A percentile compares a stretch with the other conserved stretches of the same genome.
These are phyloP conservation scores for Athelia psychrophila DNA, from an alignment of 1,284 basidiomycete species.

Conservation along the genomic window DNA sequence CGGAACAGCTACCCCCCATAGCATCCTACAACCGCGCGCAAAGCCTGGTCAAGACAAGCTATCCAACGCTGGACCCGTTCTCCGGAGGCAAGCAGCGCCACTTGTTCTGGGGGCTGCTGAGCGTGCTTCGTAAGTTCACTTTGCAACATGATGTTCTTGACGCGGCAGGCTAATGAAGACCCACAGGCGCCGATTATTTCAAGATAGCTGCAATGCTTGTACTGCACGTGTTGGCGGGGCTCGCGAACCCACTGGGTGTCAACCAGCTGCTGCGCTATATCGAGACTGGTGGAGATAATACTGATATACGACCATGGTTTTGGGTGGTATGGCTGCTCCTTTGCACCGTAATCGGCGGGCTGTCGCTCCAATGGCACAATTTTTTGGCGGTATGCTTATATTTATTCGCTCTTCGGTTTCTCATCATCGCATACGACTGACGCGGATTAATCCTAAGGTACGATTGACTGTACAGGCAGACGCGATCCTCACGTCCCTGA, in stretches of 20 bases:
- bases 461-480: conserved; percentile 13
- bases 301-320: conserved; percentile 42
- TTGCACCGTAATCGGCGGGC: conserved; percentile 24
- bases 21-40: conserved; percentile 53
- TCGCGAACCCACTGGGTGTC: neutral
- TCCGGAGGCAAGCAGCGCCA: conserved; percentile 28
- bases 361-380: conserved; percentile 22
- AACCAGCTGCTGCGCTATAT: conserved; percentile 35
- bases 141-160: neutral
- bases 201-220: neutral
- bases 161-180: conserved; percentile 4
- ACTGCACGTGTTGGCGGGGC: neutral
- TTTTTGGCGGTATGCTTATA: conserved; percentile 11
- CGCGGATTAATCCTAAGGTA: no score
- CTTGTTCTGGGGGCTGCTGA: conserved; percentile 32
- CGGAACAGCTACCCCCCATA: conserved; percentile 50
- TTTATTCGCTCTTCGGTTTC: neutral
- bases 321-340: conserved; percentile 41
- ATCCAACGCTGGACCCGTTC: conserved; percentile 42
- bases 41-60: conserved; percentile 32
- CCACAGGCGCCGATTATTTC: neutral
- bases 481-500: neutral
- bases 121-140: conserved; percentile 21
- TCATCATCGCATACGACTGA: no score
- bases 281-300: conserved; percentile 35